Conservation (phyloP, 345 rosid species). For the Lepidium africanum region DNA sequence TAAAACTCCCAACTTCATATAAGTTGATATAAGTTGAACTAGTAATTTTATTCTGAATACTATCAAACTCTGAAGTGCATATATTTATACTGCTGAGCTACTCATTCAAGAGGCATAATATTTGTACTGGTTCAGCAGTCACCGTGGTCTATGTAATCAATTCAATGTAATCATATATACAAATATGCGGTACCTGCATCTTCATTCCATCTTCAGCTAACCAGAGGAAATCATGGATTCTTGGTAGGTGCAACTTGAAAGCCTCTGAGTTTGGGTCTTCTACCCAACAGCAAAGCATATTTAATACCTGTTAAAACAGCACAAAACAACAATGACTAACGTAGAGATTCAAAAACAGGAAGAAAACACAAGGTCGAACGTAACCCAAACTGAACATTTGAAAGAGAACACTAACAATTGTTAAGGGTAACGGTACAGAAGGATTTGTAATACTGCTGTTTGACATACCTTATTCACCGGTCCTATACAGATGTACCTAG, state of each 20-base stretch:
- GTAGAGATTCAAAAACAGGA: background rate
- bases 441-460: background rate
- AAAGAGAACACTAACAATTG: background rate
- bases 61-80: background rate
- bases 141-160: background rate
- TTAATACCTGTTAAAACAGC: conserved; percentile 52
- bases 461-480: conserved; percentile 84
- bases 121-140: conserved; percentile 4
- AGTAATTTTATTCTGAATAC: background rate
- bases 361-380: background rate
- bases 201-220: conserved; percentile 99
- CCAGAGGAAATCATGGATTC: conserved; percentile 87
- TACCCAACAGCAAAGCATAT: conserved; percentile 99
- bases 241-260: conserved; percentile 82
- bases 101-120: conserved; percentile 10
- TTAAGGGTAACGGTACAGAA: background rate
- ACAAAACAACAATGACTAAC: background rate
- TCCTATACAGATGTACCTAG: conserved; percentile 90
- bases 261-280: conserved; percentile 97
- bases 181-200: conserved; percentile 63
- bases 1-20: background rate
- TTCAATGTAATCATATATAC: background rate
- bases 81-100: background rate
- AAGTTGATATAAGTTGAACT: background rate
- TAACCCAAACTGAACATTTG: conserved; percentile 2